Base-by-base conservation (phyloP, 495 filamentous ascomycete species). In the Talaromyces thailandensis region DNA sequence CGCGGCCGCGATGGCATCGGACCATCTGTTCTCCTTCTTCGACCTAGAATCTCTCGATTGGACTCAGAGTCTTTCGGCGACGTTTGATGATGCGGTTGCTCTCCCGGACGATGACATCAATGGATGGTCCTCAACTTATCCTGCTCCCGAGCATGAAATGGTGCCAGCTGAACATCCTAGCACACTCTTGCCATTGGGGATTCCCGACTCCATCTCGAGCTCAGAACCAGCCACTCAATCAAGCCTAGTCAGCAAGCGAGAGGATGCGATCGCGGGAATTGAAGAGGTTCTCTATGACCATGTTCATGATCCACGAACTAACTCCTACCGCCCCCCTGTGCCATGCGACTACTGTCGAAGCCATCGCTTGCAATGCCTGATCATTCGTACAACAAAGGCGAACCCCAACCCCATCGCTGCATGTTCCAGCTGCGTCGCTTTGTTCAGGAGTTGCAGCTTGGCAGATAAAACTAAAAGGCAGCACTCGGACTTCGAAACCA, bases 341-440 rank as follows among this genome's bases (percentile, higher is more conserved):
- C 73, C 78, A 9, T 82, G 79, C 63, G 66, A 59, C 23, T 68
- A 82, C 66, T 82, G 79, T 63, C 72, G 71, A 53, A 73, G 63
- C 28, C 67, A 73, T 52, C 72, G 76, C 3, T 66, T 81, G 6
- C 76, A 79, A 64, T 81, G 79, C 58, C 63, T 80, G 8, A 75
- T 82, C 21, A 66, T 81, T 28, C 73, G 75, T 32, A 80, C 78
- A 3, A 72, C 77, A 16, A 25, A 69, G 0, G 75, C 71, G 11
- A 81, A 82, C 50, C 79, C 78, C 2, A 82, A 82, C 64, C 83
- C 85, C 31, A 79, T 83, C 63, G 81, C 80, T 25, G 81, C 83
- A 14, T 94, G 90, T 67, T 91, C 88, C 0, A 86, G 86, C 63
- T 94, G 90, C 69, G 85, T 87, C 29, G 87, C 88, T n/a, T 73